Conservation (phyloP, 116 monocot genomes). For the Cymodocea nodosa region DNA sequence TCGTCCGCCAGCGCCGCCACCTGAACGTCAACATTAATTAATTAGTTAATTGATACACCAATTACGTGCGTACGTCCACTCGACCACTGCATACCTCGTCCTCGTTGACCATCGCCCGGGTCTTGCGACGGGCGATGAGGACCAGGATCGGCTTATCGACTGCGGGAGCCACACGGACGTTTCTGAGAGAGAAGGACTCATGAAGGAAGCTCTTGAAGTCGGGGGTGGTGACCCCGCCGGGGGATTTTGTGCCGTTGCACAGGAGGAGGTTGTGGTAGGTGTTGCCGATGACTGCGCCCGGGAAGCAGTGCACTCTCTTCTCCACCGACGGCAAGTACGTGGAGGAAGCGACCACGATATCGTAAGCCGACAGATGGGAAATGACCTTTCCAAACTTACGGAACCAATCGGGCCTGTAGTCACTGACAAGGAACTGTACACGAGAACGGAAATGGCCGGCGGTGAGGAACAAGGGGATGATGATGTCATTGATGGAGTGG, state of each 20-base stretch:
- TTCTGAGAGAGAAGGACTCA: slow-evolving; percentile 12
- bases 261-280: slow-evolving; percentile 35
- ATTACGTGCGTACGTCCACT: no score
- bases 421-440: slow-evolving; percentile 20
- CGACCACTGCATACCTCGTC: no score
- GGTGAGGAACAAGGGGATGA: slow-evolving; percentile 41
- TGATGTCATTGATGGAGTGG: slow-evolving; percentile 44
- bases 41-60: no score
- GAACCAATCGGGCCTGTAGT: slow-evolving; percentile 21
- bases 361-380: slow-evolving; percentile 12
- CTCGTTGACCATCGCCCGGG: slow-evolving; percentile 31
- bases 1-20: slow-evolving; percentile 8
- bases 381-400: slow-evolving; percentile 29
- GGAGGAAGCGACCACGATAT: slow-evolving; percentile 7
- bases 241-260: slow-evolving; percentile 25
- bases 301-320: slow-evolving; percentile 36
- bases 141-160: slow-evolving; percentile 20
- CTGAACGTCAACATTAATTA: background rate
- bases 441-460: slow-evolving; percentile 12
- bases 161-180: background rate
- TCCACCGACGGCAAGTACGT: background rate
- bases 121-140: slow-evolving; percentile 23
- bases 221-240: slow-evolving; percentile 14
- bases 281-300: slow-evolving; percentile 33
- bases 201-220: slow-evolving; percentile 32